Percentiles rank a stretch among this genome's conserved stretches.
Conservation (phyloP, 129 eudicot genomes). For the Chrysanthemum makinoi region DNA sequence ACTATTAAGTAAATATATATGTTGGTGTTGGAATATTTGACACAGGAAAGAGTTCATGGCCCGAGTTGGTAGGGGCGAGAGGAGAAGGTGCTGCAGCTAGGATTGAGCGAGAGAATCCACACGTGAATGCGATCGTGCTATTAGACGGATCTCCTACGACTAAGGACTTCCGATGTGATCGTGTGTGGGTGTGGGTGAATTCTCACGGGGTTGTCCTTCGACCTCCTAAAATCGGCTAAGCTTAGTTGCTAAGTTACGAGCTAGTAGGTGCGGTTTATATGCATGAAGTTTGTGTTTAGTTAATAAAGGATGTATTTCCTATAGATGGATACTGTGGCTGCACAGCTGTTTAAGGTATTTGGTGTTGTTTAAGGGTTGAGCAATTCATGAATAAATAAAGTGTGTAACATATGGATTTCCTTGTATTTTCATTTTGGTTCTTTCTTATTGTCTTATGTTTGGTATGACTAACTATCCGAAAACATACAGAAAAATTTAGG, state of each 20-base stretch:
- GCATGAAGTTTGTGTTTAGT: neutral
- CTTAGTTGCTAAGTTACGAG: too few species aligned
- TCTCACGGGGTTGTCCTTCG: conserved; percentile 32
- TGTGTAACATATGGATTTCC: neutral
- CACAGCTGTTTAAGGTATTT: neutral
- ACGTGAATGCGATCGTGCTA: conserved; percentile 42
- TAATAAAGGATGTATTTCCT: neutral
- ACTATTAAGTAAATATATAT: too few species aligned
- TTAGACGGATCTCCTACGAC: conserved; percentile 40
- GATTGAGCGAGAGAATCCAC: conserved; percentile 49
- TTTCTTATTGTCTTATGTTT: too few species aligned
- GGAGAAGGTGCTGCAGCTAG: conserved; percentile 36
- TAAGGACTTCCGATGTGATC: conserved; percentile 44
- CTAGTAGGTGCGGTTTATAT: too few species aligned
- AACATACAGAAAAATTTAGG: too few species aligned
- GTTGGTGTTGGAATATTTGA: neutral
- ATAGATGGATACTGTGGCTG: neutral
- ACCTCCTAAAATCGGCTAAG: conserved; percentile 37
- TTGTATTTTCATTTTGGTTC: too few species aligned
- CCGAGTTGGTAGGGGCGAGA: conserved; percentile 45
- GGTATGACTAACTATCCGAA: too few species aligned
- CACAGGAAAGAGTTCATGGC: conserved; percentile 51
- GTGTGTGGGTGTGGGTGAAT: conserved; percentile 58
- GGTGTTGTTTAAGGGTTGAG: neutral
- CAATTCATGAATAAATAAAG: neutral